Conservation (phyloP, 441 rosid species). For the Populus hybrid region DNA sequence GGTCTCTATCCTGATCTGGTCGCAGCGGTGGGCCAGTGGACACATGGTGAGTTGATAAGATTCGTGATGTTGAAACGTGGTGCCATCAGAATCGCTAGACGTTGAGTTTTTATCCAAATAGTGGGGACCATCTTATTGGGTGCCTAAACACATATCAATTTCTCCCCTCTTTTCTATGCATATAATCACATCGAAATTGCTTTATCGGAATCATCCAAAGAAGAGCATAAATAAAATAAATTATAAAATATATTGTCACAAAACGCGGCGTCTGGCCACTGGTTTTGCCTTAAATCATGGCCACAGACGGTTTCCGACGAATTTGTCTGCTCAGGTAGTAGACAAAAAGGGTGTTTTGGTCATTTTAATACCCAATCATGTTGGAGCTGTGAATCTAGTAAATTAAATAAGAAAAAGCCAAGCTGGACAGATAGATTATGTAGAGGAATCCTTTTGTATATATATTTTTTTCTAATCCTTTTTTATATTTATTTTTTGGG, state of each 20-base stretch:
- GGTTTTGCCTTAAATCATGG: constrained; percentile 14
- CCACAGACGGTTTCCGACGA: not conserved
- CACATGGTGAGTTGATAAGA: not conserved
- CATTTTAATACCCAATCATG: constrained; percentile 8
- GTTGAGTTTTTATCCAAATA: not conserved
- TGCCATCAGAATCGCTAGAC: not conserved
- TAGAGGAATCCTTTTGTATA: too few species aligned
- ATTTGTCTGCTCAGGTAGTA: not conserved
- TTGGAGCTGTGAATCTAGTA: too few species aligned
- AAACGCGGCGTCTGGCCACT: constrained; percentile 48
- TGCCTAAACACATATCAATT: not conserved
- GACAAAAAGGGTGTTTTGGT: constrained; percentile 19
- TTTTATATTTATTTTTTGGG: too few species aligned
- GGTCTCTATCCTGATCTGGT: not conserved
- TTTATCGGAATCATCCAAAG: not conserved
- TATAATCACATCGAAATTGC: not conserved
- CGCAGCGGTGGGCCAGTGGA: not conserved
- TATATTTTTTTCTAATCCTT: too few species aligned
- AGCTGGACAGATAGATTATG: too few species aligned
- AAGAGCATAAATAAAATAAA: not conserved
- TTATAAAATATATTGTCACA: not conserved
- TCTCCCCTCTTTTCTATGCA: not conserved
- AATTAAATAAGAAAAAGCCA: not conserved
- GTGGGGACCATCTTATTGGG: not conserved
- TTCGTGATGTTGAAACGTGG: not conserved